A percentile compares a stretch with the other conserved stretches of the same genome.
Evolutionary conservation across 2,329 filamentous ascomycete genomes (phyloP).

Genomic region (Pseudodiploospora longispora): DNA sequence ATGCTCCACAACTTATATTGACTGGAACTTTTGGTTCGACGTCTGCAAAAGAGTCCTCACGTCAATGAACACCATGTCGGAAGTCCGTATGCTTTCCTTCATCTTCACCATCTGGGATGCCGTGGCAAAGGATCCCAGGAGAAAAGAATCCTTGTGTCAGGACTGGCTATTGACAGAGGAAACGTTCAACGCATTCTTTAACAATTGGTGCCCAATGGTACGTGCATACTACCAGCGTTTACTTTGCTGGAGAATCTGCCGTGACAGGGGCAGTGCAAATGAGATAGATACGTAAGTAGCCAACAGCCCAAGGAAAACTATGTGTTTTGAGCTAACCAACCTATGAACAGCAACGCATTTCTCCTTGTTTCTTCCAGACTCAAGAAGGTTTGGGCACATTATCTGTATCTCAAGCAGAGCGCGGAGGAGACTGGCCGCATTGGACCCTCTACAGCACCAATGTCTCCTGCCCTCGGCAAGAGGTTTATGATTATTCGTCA

Average conservation of each 20-base stretch:
- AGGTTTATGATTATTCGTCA: constrained; percentile 83
- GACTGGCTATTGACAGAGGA: constrained; percentile 68
- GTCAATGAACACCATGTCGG: constrained; percentile 83
- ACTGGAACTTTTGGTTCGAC: constrained; percentile 80
- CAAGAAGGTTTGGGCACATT: constrained; percentile 68
- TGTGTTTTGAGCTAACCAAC: neutral
- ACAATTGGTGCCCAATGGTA: constrained; percentile 94
- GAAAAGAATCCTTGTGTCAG: constrained; percentile 63
- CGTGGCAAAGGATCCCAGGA: constrained; percentile 53
- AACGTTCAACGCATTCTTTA: constrained; percentile 75
- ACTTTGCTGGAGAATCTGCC: constrained; percentile 79
- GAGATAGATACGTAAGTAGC: constrained; percentile 58
- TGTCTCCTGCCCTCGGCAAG: constrained; percentile 75
- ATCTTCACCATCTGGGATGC: constrained; percentile 74
- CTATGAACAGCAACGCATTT: constrained; percentile 55
- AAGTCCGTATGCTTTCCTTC: constrained; percentile 76
- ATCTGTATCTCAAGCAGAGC: constrained; percentile 63
- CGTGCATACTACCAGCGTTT: constrained; percentile 87
- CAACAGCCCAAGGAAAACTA: neutral
- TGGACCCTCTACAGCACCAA: constrained; percentile 69
- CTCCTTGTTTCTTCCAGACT: constrained; percentile 59
- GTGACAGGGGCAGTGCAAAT: constrained; percentile 60
- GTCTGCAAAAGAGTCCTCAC: constrained; percentile 72
- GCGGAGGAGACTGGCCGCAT: constrained; percentile 48
- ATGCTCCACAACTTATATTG: constrained; percentile 41